Percentiles rank a stretch among this genome's conserved stretches.
Evolutionary conservation across 305 asterid species (phyloP).

Genomic region (Fraxinus nigra): DNA sequence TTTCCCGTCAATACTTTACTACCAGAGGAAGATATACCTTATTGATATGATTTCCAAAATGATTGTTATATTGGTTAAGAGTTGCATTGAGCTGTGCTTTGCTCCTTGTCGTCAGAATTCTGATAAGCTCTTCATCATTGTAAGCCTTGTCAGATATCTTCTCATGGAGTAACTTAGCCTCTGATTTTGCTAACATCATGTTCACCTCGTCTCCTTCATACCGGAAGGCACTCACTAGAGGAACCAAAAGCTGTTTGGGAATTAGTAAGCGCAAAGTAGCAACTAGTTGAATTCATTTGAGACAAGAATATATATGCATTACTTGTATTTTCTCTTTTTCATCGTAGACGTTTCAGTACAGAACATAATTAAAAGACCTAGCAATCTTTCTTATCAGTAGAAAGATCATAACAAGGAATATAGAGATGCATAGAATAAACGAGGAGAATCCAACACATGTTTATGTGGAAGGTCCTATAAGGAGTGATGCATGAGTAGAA

Average conservation of each 20-base stretch:
- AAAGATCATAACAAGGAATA: background rate
- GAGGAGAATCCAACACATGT: background rate
- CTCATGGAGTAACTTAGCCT: constrained; percentile 73
- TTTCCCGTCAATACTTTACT: background rate
- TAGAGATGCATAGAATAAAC: background rate
- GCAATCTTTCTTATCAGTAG: background rate
- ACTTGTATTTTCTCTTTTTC: background rate
- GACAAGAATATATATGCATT: background rate
- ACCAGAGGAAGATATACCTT: constrained; percentile 43
- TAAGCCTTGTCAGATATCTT: constrained; percentile 68
- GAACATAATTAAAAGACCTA: background rate
- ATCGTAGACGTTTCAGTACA: background rate
- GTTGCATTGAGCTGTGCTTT: constrained; percentile 90
- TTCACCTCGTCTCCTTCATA: constrained; percentile 82
- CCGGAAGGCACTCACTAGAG: constrained; percentile 79
- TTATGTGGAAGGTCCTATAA: background rate
- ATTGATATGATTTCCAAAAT: constrained; percentile 61
- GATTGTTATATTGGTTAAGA: constrained; percentile 66
- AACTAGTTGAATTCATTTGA: background rate
- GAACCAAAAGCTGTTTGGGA: constrained; percentile 72
- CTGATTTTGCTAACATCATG: constrained; percentile 66
- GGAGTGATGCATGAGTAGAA: background rate
- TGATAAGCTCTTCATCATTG: constrained; percentile 61
- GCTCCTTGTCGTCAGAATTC: constrained; percentile 80
- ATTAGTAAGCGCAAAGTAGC: background rate